A percentile compares a stretch with the other conserved stretches of the same genome.
Conservation (phyloP, 2,329 filamentous ascomycete genomes). For the Fusarium sp. region DNA sequence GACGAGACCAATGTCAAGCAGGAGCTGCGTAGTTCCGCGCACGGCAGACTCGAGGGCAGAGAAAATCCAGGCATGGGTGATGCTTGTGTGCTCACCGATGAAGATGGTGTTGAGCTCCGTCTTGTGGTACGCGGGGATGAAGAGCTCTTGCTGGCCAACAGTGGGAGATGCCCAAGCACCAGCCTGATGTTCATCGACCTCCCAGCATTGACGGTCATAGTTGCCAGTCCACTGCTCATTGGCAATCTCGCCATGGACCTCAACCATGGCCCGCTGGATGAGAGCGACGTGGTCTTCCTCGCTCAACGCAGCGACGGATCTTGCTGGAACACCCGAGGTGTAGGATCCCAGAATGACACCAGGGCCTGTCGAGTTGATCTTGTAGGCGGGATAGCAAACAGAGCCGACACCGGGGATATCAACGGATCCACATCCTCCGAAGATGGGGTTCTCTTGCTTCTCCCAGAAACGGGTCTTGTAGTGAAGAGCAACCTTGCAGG, state of each 20-base stretch:
- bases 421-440: constrained; percentile 67
- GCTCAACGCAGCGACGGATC: constrained; percentile 25
- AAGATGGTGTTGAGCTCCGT: constrained; percentile 60
- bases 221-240: constrained; percentile 66
- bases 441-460: constrained; percentile 63
- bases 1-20: constrained; percentile 66
- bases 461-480: constrained; percentile 74
- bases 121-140: constrained; percentile 68
- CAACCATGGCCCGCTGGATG: constrained; percentile 25
- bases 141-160: constrained; percentile 67
- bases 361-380: constrained; percentile 33
- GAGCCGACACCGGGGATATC: constrained; percentile 24
- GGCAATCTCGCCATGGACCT: constrained; percentile 51
- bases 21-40: constrained; percentile 63
- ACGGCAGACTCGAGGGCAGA: constrained; percentile 65
- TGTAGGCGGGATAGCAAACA: constrained; percentile 32
- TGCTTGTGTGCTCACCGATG: constrained; percentile 53
- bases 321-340: constrained; percentile 33
- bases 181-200: constrained; percentile 64
- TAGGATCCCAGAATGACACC: constrained; percentile 32
- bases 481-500: constrained; percentile 48
- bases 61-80: constrained; percentile 67
- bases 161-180: constrained; percentile 65
- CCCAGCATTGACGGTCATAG: constrained; percentile 69
- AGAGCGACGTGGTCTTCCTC: constrained; percentile 36